Evolutionary conservation across 768 basidiomycete species (phyloP).

Genomic region (Psilocybe sp.): DNA sequence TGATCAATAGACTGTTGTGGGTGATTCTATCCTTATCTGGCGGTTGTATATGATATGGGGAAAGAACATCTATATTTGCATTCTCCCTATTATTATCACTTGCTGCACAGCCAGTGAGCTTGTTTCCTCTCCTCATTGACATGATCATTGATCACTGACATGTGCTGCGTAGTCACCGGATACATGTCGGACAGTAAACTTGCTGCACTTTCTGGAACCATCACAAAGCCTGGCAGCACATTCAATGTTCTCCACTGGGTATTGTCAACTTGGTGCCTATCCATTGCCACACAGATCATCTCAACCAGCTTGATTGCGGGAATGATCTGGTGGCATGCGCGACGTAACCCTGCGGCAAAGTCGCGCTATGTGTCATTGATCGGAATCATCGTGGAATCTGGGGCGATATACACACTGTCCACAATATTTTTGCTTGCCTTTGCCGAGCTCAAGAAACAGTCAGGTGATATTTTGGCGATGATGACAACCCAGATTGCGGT

Average conservation of each 20-base stretch:
- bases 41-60: constrained; percentile 18
- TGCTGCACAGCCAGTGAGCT: background rate
- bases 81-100: constrained; percentile 3
- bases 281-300: constrained; percentile 2
- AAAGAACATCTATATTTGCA: constrained; percentile 6
- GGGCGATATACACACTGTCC: too few species aligned
- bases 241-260: background rate
- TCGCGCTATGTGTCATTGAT: constrained; percentile 7
- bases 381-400: too few species aligned
- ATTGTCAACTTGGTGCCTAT: constrained; percentile 4
- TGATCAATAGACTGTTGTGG: constrained; percentile 11
- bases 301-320: constrained; percentile 3
- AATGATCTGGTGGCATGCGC: constrained; percentile 10
- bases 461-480: too few species aligned
- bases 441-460: too few species aligned
- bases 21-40: constrained; percentile 18
- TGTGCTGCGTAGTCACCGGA: background rate
- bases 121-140: background rate
- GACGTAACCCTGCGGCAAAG: background rate
- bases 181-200: background rate
- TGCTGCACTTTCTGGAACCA: background rate
- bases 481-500: too few species aligned
- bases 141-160: background rate
- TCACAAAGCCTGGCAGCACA: background rate
- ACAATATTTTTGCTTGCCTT: too few species aligned